phyloP scores from a whole-genome alignment of 2,329 filamentous ascomycete genomes.

The Paecilomyces fulvus region DNA sequence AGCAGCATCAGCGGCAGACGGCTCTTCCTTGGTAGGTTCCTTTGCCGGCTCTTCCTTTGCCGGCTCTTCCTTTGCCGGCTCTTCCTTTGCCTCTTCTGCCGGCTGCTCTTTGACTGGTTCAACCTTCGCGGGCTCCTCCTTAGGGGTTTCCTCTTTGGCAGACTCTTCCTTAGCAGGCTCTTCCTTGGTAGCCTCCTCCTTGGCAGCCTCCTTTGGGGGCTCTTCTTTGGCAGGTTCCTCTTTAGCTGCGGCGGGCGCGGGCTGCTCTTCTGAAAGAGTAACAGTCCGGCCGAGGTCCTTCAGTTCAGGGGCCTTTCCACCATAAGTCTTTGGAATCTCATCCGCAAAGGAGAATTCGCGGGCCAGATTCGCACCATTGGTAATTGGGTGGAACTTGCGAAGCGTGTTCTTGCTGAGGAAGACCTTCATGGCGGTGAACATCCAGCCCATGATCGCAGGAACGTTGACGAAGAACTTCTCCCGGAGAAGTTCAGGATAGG shows the following conservation, averaged over 20 bases:
- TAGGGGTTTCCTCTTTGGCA: neutral
- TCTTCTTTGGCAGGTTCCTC: slow-evolving; percentile 5
- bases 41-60: neutral
- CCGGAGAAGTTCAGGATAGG: slow-evolving; percentile 81
- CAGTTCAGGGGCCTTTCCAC: slow-evolving; percentile 57
- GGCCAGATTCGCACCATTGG: slow-evolving; percentile 62
- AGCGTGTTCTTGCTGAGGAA: slow-evolving; percentile 65
- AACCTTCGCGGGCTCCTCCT: slow-evolving; percentile 4
- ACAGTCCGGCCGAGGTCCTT: slow-evolving; percentile 29
- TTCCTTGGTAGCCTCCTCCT: slow-evolving; percentile 10
- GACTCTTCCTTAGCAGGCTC: slow-evolving; percentile 8
- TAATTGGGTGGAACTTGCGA: slow-evolving; percentile 71
- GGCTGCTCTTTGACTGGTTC: slow-evolving; percentile 3
- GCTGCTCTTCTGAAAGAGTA: slow-evolving; percentile 18
- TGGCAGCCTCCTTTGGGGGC: slow-evolving; percentile 8
- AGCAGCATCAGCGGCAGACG: neutral
- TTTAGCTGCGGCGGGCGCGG: slow-evolving; percentile 4
- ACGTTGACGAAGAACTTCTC: slow-evolving; percentile 97
- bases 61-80: neutral
- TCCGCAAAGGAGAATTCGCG: slow-evolving; percentile 54
- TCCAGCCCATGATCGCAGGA: slow-evolving; percentile 81
- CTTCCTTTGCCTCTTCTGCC: neutral
- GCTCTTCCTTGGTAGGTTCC: neutral
- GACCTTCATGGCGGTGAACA: slow-evolving; percentile 66
- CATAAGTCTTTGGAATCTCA: slow-evolving; percentile 66